phyloP scores from a whole-genome alignment of 1,139 yeast genomes.

The Suhomyces yuchorum region DNA sequence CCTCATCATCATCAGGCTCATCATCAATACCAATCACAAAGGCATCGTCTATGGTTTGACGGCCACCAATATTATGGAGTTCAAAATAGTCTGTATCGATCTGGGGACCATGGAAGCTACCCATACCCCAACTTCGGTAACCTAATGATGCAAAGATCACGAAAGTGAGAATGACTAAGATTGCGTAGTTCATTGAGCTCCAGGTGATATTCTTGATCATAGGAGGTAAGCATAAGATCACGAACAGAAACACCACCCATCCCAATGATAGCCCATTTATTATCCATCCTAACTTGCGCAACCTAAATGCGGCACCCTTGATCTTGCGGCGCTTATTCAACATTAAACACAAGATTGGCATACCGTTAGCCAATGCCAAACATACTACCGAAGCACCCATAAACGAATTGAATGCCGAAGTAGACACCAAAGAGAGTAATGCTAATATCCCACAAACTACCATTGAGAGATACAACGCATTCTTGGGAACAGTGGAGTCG shows the following conservation, averaged over 20 bases:
- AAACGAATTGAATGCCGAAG: slow-evolving; percentile 81
- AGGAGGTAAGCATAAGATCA: slow-evolving; percentile 74
- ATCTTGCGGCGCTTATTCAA: slow-evolving; percentile 63
- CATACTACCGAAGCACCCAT: slow-evolving; percentile 86
- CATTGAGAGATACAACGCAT: slow-evolving; percentile 73
- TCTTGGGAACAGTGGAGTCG: slow-evolving; percentile 63
- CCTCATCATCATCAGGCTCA: slow-evolving; percentile 17
- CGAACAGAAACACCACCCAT: slow-evolving; percentile 62
- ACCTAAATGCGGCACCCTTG: slow-evolving; percentile 70
- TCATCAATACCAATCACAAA: slow-evolving; percentile 20
- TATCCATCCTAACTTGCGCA: slow-evolving; percentile 66
- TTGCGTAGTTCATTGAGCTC: slow-evolving; percentile 72
- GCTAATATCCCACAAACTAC: slow-evolving; percentile 63
- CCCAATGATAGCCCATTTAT: slow-evolving; percentile 60
- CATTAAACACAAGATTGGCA: slow-evolving; percentile 68
- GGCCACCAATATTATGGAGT: slow-evolving; percentile 32
- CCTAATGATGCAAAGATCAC: slow-evolving; percentile 50
- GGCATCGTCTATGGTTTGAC: slow-evolving; percentile 13
- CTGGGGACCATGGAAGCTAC: slow-evolving; percentile 65
- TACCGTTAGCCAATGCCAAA: slow-evolving; percentile 72
- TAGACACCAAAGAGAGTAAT: slow-evolving; percentile 64
- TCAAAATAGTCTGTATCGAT: slow-evolving; percentile 55
- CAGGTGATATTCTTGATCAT: slow-evolving; percentile 61
- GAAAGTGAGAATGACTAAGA: slow-evolving; percentile 58
- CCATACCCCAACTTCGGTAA: slow-evolving; percentile 61